Evolutionary conservation across 2,329 filamentous ascomycete species (phyloP).

Genomic region (Bipolaris oryzae): DNA sequence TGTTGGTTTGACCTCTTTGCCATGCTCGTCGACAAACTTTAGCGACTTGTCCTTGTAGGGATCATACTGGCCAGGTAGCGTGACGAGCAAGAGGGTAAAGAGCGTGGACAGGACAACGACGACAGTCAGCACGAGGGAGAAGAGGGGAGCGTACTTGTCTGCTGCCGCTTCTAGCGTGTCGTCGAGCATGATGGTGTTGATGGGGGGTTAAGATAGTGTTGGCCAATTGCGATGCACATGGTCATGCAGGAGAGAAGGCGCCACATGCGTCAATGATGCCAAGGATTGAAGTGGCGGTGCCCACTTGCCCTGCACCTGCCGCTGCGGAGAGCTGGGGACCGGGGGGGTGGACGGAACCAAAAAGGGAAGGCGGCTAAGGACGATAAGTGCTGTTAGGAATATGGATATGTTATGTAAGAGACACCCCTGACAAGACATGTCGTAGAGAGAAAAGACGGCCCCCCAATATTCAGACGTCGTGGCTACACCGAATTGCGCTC

Average conservation of each 20-base stretch:
- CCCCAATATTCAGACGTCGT: not conserved
- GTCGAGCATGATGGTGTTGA: constrained; percentile 37
- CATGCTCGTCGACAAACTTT: constrained; percentile 31
- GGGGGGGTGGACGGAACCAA: constrained; percentile 18
- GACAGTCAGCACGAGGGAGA: constrained; percentile 50
- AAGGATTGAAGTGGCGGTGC: constrained; percentile 10
- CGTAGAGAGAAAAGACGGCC: not conserved
- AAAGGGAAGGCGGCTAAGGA: constrained; percentile 22
- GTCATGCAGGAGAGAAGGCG: constrained; percentile 20
- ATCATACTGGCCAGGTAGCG: constrained; percentile 60
- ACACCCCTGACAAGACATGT: constrained; percentile 31
- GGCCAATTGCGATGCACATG: constrained; percentile 23
- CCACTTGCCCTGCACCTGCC: not conserved
- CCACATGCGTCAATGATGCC: constrained; percentile 12
- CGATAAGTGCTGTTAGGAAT: not conserved
- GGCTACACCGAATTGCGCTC: too few relatives aligned
- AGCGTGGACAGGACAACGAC: constrained; percentile 52
- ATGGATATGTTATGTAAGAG: constrained; percentile 6
- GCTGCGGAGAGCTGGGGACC: constrained; percentile 20
- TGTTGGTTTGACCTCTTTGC: constrained; percentile 28
- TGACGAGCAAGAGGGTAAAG: constrained; percentile 58
- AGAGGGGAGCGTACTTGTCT: constrained; percentile 29
- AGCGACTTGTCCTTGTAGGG: constrained; percentile 43
- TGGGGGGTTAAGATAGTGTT: constrained; percentile 12
- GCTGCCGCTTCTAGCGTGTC: constrained; percentile 21